Evolutionary conservation across 805 yeast species (phyloP), one percentile per base, ranked within the genome.

Genomic region (Yamadazyma tumulicola): DNA sequence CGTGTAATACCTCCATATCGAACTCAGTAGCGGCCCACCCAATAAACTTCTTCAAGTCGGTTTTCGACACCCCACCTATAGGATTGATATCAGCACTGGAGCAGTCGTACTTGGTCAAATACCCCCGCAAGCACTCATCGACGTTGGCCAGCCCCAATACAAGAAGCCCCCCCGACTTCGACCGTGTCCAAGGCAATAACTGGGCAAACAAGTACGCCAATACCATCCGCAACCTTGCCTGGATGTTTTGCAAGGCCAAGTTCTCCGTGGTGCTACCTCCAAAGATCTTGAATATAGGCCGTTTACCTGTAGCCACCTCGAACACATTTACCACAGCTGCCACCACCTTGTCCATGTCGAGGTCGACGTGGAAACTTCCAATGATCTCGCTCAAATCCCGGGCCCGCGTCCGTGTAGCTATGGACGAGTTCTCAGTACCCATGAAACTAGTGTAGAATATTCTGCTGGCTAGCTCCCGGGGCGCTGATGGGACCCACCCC

Each of bases 11-110:
- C 4, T 96, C 96, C 52, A 91, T 55, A 1, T 84, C 72, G 54
- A 83, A 91, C 35, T 74, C 67, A 5, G 51, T 55, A 20, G 77
- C 70, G 0, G 97, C 87, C 75, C 87, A 93, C 2, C 69, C 76
- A 34, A 93, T 93, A 51, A 94, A 93, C 34, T 75, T 69, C 55
- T 86, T 88, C 55, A 93, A 67, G 54, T 94, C 99, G 0, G 88
- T 87, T 56, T 93, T 93, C 11, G 98, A 91, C 27, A 93, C 86
- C 22, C 97, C 96, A n/a, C 99, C 99, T 47, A 93, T 94, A 18
- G 99, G 99, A 55, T 93, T 93, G 41, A 93, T 77, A 63, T 93
- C 99, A 1, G 98, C 98, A 12, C 95, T 81, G 3, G 97, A 89
- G 59, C 97, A 88, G 59, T 93, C 99, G 59, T 93, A 93, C 56